phyloP scores from a whole-genome alignment of 768 basidiomycete species.

The Suillus plorans region DNA sequence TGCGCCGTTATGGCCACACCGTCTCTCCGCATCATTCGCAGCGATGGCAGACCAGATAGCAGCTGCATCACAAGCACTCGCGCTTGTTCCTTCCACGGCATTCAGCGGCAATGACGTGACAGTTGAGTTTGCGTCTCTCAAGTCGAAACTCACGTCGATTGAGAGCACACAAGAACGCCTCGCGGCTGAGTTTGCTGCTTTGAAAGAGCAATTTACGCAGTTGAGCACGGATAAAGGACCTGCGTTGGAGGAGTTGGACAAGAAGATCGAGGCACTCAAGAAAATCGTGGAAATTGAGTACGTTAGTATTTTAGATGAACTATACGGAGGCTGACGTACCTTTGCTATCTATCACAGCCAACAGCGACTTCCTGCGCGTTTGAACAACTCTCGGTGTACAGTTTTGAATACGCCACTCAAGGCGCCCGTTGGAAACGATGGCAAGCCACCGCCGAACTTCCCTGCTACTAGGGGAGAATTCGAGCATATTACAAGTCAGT shows the following conservation, averaged over 20 bases:
- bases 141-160: conserved; percentile 29
- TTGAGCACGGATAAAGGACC: conserved; percentile 16
- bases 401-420: conserved; percentile 32
- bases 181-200: conserved; percentile 28
- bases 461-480: conserved; percentile 42
- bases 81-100: conserved; percentile 25
- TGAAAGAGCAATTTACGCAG: conserved; percentile 27
- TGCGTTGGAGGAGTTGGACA: conserved; percentile 34
- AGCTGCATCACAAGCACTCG: conserved; percentile 39
- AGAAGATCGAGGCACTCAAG: conserved; percentile 32
- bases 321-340: background rate
- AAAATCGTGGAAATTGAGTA: conserved; percentile 36
- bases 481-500: conserved; percentile 44
- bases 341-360: conserved; percentile 27
- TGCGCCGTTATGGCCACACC: conserved; percentile 29
- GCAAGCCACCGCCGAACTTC: conserved; percentile 37
- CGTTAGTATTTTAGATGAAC: conserved; percentile 5
- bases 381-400: conserved; percentile 36
- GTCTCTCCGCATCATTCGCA: conserved; percentile 37
- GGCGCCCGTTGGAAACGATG: conserved; percentile 29
- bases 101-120: conserved; percentile 17
- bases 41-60: conserved; percentile 41
- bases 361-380: conserved; percentile 34
- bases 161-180: conserved; percentile 34
- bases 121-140: conserved; percentile 19